phyloP scores from a whole-genome alignment of 805 yeast genomes.

The Lachancea kluyveri region DNA sequence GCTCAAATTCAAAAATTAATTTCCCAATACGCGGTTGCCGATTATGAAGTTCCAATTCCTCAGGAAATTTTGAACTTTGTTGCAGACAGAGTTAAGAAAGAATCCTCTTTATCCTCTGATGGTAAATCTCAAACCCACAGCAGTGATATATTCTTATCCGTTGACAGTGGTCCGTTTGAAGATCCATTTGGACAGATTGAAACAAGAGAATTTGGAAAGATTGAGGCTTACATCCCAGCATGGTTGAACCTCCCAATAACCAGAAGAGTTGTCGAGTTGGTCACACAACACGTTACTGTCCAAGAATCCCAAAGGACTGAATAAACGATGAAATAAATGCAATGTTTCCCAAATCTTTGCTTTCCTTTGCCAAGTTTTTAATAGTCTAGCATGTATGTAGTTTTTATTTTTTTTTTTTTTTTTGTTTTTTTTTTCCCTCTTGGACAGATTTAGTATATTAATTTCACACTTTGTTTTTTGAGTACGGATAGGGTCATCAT shows the following conservation, averaged over 20 bases:
- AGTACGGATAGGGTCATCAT: too few relatives aligned
- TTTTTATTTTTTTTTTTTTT: not conserved
- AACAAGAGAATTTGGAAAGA: slow-evolving; percentile 70
- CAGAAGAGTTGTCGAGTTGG: slow-evolving; percentile 82
- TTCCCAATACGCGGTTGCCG: slow-evolving; percentile 84
- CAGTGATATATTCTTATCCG: slow-evolving; percentile 60
- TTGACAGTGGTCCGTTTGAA: slow-evolving; percentile 67
- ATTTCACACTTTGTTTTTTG: too few relatives aligned
- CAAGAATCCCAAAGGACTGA: slow-evolving; percentile 38
- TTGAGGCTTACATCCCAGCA: slow-evolving; percentile 91
- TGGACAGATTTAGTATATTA: not conserved
- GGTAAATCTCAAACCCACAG: slow-evolving; percentile 38
- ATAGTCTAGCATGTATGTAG: too few relatives aligned
- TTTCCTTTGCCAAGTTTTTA: too few relatives aligned
- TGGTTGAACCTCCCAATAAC: slow-evolving; percentile 87
- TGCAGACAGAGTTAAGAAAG: slow-evolving; percentile 71
- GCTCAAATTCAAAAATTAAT: slow-evolving; percentile 92
- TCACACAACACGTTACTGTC: slow-evolving; percentile 72
- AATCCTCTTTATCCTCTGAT: slow-evolving; percentile 36
- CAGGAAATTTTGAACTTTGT: slow-evolving; percentile 73
- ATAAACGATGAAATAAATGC: slow-evolving; percentile 3
- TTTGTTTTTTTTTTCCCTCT: not conserved
- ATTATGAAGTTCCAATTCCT: slow-evolving; percentile 88
- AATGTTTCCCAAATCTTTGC: too few relatives aligned
- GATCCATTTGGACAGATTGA: slow-evolving; percentile 77